Evolutionary conservation across 148 eudicot genomes (phyloP), one percentile per base, ranked within the genome.

Genomic region (Pouteria glomerata): DNA sequence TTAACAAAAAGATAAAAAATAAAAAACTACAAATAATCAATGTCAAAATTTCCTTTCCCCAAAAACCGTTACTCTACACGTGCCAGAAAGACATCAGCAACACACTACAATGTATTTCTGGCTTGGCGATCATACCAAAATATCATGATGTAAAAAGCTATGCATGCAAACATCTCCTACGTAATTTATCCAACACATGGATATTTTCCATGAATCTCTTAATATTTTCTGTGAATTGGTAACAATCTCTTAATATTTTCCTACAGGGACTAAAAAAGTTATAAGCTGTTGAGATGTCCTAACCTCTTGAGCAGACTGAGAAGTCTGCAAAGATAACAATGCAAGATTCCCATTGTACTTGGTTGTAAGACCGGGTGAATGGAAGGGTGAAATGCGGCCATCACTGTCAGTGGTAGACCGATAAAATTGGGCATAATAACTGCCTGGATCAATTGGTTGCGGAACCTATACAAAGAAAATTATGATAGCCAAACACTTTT

Each of bases 301-400:
- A 76, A 92, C 98, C 98, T 92, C 98, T 68, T 72, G 83, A 34
- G 79, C 71, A 55, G 93, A 74, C 79, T 77, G 88, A 42, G 86
- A 84, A 71, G 84, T 69, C 74, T 85, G 95, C 33, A 88, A 70
- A 58, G 97, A 76, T 44, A 84, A 74, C 67, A 78, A 67, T 44
- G 86, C 76, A 74, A 73, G 82, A 82, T 79, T 82, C 56, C 88
- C 91, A 80, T 62, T 76, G 71, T 82, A 80, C 78, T 88, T 92
- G 47, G 85, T 69, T 56, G 89, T 63, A 73, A 81, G 79, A 70
- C 86, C 91, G 76, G 86, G 76, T 47, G 87, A 19, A 64, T 82
- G 77, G 71, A 88, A 88, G 64, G 96, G 96, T 34, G 93, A 92
- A 65, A 81, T 74, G 70, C 86, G 91, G 60, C 93, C 93, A 75